These are phyloP conservation scores for Pichia sp. DNA, from an alignment of 1,139 yeast species.

Conservation along the genomic window DNA sequence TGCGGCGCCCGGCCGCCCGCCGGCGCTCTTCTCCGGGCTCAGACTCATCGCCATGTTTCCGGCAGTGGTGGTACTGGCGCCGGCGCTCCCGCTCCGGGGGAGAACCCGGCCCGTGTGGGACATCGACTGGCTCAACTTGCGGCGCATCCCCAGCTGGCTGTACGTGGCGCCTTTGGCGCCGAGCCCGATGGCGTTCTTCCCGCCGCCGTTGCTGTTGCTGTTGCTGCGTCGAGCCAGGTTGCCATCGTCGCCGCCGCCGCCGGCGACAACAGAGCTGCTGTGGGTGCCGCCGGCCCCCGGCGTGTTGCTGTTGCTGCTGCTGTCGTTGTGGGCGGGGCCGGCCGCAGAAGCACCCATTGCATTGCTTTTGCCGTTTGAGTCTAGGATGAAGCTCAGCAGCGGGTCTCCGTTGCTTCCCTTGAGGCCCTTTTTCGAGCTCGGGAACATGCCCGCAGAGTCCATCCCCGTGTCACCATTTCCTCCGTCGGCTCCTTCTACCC, in stretches of 20 bases:
- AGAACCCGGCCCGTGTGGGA: neutral
- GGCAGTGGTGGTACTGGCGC: no score
- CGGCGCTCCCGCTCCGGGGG: neutral
- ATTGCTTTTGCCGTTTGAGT: neutral
- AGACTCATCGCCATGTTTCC: neutral
- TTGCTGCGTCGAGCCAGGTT: neutral
- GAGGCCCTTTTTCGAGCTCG: neutral
- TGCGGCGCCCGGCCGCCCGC: neutral
- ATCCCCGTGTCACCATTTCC: neutral
- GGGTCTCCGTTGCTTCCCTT: conserved; percentile 1
- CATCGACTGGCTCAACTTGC: neutral
- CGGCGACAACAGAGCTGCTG: no score
- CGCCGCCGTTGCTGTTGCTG: neutral
- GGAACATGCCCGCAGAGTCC: neutral
- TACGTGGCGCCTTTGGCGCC: neutral
- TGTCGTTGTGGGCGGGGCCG: neutral
- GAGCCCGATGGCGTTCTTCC: neutral
- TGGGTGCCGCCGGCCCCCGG: neutral
- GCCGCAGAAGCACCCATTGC: neutral
- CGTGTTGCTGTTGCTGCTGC: neutral
- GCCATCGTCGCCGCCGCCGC: neutral
- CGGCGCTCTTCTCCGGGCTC: conserved; percentile 8
- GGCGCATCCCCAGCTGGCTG: neutral
- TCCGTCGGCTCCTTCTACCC: conserved; percentile 27
- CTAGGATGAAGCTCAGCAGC: conserved; percentile 4